Conservation (phyloP, 73 alveolate species). For the Tetrahymena thermophila region DNA sequence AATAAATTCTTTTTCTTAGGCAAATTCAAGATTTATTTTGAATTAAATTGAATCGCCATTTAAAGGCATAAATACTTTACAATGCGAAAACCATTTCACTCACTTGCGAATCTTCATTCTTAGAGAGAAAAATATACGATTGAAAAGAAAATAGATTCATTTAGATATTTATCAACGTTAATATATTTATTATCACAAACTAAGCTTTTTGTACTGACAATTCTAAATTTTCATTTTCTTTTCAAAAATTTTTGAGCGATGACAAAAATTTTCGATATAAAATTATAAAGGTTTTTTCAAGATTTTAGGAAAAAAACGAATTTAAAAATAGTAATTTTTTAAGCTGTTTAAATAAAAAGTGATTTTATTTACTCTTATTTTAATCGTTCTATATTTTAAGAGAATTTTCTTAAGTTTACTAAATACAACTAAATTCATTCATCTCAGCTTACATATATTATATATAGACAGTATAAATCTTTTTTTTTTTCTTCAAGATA, state of each 20-base stretch:
- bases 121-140: too few relatives aligned
- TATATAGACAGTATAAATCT: not conserved
- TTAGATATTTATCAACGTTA: too few relatives aligned
- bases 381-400: too few relatives aligned
- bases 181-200: too few relatives aligned
- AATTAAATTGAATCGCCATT: not conserved
- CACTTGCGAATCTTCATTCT: too few relatives aligned
- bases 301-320: not conserved
- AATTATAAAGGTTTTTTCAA: too few relatives aligned
- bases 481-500: too few relatives aligned
- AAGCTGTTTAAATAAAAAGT: too few relatives aligned
- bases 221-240: not conserved
- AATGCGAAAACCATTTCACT: not conserved
- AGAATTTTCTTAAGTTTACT: too few relatives aligned
- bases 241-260: not conserved
- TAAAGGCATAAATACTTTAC: not conserved
- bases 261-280: not conserved
- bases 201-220: not conserved
- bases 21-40: too few relatives aligned
- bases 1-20: not conserved
- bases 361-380: not conserved
- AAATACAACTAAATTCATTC: not conserved
- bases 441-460: not conserved
- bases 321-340: not conserved
- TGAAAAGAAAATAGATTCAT: too few relatives aligned